These are phyloP conservation scores for Neurospora sublineolata DNA, from an alignment of 495 filamentous ascomycete species.

Conservation along the genomic window DNA sequence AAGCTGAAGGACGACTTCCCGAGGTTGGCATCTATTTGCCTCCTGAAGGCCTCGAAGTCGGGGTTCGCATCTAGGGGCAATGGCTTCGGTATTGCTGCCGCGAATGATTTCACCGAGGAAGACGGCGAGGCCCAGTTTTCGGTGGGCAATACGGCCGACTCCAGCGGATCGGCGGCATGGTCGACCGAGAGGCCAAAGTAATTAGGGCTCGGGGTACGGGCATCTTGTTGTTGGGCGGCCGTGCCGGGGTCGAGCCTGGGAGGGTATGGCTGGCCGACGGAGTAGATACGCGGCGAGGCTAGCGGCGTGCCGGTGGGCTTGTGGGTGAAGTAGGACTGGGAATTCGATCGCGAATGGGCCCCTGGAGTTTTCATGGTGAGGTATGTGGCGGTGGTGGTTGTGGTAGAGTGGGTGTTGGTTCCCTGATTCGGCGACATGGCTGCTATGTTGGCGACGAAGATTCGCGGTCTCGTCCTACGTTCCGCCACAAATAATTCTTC, in stretches of 20 bases:
- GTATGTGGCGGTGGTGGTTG: slow-evolving; percentile 13
- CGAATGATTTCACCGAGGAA: slow-evolving; percentile 56
- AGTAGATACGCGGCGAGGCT: slow-evolving; percentile 30
- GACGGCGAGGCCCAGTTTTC: slow-evolving; percentile 63
- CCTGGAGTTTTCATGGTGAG: slow-evolving; percentile 39
- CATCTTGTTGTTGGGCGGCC: slow-evolving; percentile 17
- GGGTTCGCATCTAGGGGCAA: slow-evolving; percentile 61
- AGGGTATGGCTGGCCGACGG: slow-evolving; percentile 33
- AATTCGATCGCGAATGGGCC: slow-evolving; percentile 29
- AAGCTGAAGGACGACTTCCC: slow-evolving; percentile 37
- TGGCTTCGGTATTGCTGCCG: slow-evolving; percentile 54
- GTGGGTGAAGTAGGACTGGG: slow-evolving; percentile 26
- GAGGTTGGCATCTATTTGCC: slow-evolving; percentile 53
- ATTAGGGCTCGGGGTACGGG: slow-evolving; percentile 52
- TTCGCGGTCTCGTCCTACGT: background rate
- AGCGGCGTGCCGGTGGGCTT: slow-evolving; percentile 31
- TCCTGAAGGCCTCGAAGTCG: slow-evolving; percentile 64
- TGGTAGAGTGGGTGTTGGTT: background rate
- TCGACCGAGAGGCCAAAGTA: slow-evolving; percentile 73
- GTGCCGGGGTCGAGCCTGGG: slow-evolving; percentile 28
- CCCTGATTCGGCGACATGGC: background rate
- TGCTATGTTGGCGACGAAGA: slow-evolving; percentile 5
- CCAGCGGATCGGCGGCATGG: slow-evolving; percentile 42
- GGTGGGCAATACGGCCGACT: slow-evolving; percentile 47
- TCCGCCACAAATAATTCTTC: background rate